A percentile compares a stretch with the other conserved stretches of the same genome.
These are phyloP conservation scores for Boehmeria nivea DNA, from an alignment of 306 rosid species.

Conservation along the genomic window DNA sequence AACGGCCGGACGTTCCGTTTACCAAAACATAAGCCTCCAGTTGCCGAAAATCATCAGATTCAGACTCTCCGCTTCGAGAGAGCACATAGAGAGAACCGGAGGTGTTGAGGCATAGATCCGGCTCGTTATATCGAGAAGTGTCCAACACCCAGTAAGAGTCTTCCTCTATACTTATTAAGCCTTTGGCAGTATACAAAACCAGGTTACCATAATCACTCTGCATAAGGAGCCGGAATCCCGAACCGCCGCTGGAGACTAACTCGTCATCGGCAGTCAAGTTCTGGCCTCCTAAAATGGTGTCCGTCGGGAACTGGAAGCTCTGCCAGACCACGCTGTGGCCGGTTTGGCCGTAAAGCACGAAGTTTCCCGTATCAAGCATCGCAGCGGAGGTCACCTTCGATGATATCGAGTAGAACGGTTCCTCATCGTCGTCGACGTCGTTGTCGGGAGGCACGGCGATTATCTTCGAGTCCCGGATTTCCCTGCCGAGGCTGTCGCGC, in stretches of 20 bases:
- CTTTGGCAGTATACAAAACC: constrained; percentile 7
- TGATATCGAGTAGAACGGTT: no score
- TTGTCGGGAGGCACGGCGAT: background rate
- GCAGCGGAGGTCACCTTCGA: constrained; percentile 15
- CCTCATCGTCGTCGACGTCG: no score
- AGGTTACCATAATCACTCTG: constrained; percentile 17
- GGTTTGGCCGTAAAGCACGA: background rate
- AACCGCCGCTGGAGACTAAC: constrained; percentile 3
- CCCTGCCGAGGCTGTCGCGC: background rate
- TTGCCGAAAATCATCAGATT: background rate
- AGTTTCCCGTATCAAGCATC: constrained; percentile 13
- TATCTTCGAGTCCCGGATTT: background rate
- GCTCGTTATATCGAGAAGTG: background rate
- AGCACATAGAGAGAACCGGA: background rate
- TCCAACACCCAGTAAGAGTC: constrained; percentile 16
- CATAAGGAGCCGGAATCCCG: constrained; percentile 4
- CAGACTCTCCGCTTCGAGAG: background rate
- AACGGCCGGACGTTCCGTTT: no score
- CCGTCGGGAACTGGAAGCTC: constrained; percentile 18
- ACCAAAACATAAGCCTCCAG: no score
- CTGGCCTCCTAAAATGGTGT: constrained; percentile 19
- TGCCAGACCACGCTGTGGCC: background rate
- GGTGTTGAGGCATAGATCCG: background rate
- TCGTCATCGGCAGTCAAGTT: background rate
- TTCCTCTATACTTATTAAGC: background rate